Evolutionary conservation across 495 filamentous ascomycete species (phyloP), one percentile per base, ranked within the genome.

Genomic region (Chaetomidium leptoderma): DNA sequence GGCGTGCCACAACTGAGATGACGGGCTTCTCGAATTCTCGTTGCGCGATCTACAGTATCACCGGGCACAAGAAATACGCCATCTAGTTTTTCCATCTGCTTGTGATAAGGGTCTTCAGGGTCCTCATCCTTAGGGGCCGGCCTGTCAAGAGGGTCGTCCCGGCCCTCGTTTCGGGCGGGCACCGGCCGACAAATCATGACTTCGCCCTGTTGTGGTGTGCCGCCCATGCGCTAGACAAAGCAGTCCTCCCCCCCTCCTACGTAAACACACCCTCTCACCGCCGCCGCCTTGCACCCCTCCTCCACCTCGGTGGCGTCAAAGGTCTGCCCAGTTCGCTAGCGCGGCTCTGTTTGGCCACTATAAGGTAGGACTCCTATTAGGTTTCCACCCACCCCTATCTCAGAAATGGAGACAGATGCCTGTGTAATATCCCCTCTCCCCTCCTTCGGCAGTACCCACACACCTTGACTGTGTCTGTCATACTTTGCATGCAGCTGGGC

Each of bases 141-240:
- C 23, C 40, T 44, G 21, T 35, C 23, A 44, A 54, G 26, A 6
- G 52, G 52, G 16, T 55, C 52, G 29, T 55, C 29, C 27, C 52
- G 27, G 21, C 8, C 29, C 19, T 16, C 36, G 29, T 44, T 45
- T 55, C 39, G 52, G 52, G 52, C 36, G 29, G 40, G 27, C 39
- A 17, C 36, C 30, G 50, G 36, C 52, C 36, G 36, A 37, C n/a
- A 23, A 43, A 13, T 24, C 29, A 30, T 8, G 14, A 17, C 7
- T 17, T 16, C 9, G 24, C 9, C 9, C 40, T 3, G 27, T 14
- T 49, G 46, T 35, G 44, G 46, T 33, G 29, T 49, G 29, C 4
- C 16, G 17, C 27, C n/a, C 29, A 21, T 49, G 33, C 40, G 32
- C 35, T 17, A 27, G 29, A 9, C 35, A 39, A 39, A 37, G 24